A percentile compares a stretch with the other conserved stretches of the same genome.
Evolutionary conservation across 139 green algal genomes (phyloP).

Genomic region (Chlamydomonas sp.): DNA sequence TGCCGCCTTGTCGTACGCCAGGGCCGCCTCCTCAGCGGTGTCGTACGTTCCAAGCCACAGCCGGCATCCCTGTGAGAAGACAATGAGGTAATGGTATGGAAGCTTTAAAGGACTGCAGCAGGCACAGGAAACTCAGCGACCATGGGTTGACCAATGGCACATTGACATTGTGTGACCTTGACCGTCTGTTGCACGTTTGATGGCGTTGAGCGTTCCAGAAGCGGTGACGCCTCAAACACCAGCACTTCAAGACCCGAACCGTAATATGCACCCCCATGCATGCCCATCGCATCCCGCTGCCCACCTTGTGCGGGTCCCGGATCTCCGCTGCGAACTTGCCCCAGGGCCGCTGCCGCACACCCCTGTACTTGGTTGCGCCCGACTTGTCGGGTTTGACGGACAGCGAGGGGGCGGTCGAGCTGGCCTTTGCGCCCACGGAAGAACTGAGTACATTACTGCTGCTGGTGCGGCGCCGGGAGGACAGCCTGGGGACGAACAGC

Average conservation of each 20-base stretch:
- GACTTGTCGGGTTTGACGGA: slow-evolving; percentile 37
- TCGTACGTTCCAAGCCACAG: slow-evolving; percentile 94
- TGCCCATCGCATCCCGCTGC: not conserved
- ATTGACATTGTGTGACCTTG: not conserved
- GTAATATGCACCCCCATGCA: too few species aligned
- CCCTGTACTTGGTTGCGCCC: slow-evolving; percentile 68
- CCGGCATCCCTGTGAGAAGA: slow-evolving; percentile 50
- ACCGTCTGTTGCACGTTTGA: slow-evolving; percentile 45
- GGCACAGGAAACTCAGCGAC: not conserved
- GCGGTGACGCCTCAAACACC: too few species aligned
- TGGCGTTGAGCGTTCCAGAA: not conserved
- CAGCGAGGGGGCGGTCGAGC: slow-evolving; percentile 15
- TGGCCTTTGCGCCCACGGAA: slow-evolving; percentile 15
- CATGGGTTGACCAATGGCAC: not conserved
- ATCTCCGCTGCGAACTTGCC: slow-evolving; percentile 92
- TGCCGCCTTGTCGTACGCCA: slow-evolving; percentile 87
- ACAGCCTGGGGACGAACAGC: not conserved
- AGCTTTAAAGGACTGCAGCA: not conserved
- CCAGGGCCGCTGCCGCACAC: slow-evolving; percentile 86
- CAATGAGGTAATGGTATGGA: not conserved
- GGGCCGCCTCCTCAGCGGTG: slow-evolving; percentile 82
- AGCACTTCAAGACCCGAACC: too few species aligned
- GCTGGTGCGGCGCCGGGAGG: slow-evolving; percentile 14
- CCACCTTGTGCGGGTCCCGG: slow-evolving; percentile 64
- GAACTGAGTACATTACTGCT: slow-evolving; percentile 30